Conservation (phyloP, 345 rosid species). For the Rhizophora apiculata region DNA sequence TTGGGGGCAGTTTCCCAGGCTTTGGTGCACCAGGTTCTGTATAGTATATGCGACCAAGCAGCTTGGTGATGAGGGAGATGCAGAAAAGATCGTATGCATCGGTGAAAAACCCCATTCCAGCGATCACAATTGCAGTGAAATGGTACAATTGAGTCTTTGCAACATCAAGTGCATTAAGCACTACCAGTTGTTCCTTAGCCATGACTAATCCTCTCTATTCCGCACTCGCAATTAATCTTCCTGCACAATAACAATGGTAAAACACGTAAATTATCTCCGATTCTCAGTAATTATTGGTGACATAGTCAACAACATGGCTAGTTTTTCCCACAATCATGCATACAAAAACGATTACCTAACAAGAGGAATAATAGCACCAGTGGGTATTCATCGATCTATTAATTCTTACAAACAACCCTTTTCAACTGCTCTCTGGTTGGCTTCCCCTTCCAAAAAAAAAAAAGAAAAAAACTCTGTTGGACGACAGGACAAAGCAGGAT, state of each 20-base stretch:
- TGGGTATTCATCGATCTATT: too few species aligned
- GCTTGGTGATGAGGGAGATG: constrained; percentile 20
- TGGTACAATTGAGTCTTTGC: constrained; percentile 27
- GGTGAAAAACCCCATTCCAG: constrained; percentile 34
- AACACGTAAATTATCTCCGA: neutral
- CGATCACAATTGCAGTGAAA: constrained; percentile 26
- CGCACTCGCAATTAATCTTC: neutral
- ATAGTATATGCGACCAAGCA: constrained; percentile 27
- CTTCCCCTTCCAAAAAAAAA: too few species aligned
- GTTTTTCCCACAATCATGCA: too few species aligned
- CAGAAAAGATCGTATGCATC: constrained; percentile 30
- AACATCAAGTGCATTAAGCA: constrained; percentile 23
- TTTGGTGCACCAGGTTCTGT: neutral
- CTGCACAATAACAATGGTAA: neutral
- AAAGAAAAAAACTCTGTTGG: too few species aligned
- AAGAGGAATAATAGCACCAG: too few species aligned
- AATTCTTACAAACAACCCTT: too few species aligned
- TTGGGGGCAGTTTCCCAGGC: constrained; percentile 21
- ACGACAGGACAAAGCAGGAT: neutral
- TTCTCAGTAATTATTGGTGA: too few species aligned
- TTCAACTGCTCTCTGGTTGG: too few species aligned
- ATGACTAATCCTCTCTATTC: neutral
- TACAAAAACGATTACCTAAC: neutral
- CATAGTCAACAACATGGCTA: too few species aligned
- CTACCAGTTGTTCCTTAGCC: constrained; percentile 13